Evolutionary conservation across 352 stramenopile genomes (phyloP).

Genomic region (Phytophthora megakarya): DNA sequence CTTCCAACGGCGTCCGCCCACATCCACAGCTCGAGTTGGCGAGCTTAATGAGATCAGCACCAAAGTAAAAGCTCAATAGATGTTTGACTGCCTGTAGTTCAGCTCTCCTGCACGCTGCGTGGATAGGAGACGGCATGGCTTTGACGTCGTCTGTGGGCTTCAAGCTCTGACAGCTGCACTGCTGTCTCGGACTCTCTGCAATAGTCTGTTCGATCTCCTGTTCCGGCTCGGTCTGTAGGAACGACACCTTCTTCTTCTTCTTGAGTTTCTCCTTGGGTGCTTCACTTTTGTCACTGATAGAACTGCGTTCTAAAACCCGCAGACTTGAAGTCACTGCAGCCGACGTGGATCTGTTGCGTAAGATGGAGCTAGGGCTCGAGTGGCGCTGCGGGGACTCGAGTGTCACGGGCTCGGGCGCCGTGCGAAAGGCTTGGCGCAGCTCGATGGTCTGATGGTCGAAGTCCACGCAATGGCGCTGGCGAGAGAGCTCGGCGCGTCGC

Average conservation of each 20-base stretch:
- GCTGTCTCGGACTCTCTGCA: slow-evolving; percentile 7
- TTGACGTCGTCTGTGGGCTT: slow-evolving; percentile 19
- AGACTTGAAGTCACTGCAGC: neutral
- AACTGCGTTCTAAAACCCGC: slow-evolving; percentile 14
- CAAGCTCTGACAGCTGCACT: slow-evolving; percentile 29
- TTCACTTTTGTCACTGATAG: slow-evolving; percentile 30
- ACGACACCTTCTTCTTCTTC: slow-evolving; percentile 68
- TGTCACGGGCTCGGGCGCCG: slow-evolving; percentile 50
- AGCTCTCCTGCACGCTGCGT: slow-evolving; percentile 61
- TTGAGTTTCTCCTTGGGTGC: slow-evolving; percentile 31
- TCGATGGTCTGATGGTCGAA: slow-evolving; percentile 58
- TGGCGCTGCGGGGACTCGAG: slow-evolving; percentile 41
- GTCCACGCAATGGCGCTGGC: slow-evolving; percentile 51
- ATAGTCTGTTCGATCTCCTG: slow-evolving; percentile 28
- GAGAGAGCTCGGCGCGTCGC: slow-evolving; percentile 50
- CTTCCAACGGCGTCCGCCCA: slow-evolving; percentile 72
- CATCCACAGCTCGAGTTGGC: slow-evolving; percentile 72
- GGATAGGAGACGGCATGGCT: slow-evolving; percentile 60
- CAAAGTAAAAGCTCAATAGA: slow-evolving; percentile 69
- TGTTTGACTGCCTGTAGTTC: slow-evolving; percentile 75
- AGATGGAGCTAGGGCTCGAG: slow-evolving; percentile 24
- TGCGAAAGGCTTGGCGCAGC: slow-evolving; percentile 59
- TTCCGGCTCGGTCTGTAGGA: slow-evolving; percentile 40
- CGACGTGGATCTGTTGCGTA: slow-evolving; percentile 23
- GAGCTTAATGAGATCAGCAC: slow-evolving; percentile 58